Base-by-base conservation (phyloP, 192 early-diverging fungal genomes). In the Umbelopsis sp. region DNA sequence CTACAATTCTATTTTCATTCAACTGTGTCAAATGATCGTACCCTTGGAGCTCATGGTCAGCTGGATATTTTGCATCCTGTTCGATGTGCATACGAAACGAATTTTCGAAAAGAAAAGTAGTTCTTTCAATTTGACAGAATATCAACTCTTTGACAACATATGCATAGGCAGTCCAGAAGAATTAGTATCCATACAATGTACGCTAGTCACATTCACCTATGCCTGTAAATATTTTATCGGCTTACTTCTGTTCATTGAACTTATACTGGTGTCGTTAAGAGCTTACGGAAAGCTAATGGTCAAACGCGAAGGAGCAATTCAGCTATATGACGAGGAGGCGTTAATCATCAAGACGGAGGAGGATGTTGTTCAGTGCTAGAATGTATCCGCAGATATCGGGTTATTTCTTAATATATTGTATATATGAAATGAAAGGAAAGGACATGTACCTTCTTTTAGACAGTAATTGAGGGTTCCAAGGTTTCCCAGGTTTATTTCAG, bases 21-120 rank as follows among this genome's bases (percentile, higher is more conserved):
- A 56, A 11, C n/a, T 76, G 7, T 76, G 59, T 45, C 74, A 76
- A 45, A 66, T 52, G 16, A 22, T 76, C 20, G 34, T 76, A 65
- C 69, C 74, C 31, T 34, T 76, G 10, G 74, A 70, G 26, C 38
- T 76, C 21, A 62, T 70, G 56, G 49, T 76, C n/a, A 76, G 74
- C 45, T 76, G 74, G 74, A 53, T 71, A 50, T 76, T 76, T 26
- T 76, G 69, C 14, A 71, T 76, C 22, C 26, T 76, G 17, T 76
- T 76, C 29, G 74, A 76, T 71, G 31, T 62, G 2, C 56, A 62
- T n/a, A 62, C 56, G 29, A 62, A 62, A 31, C 26, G 26, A 20
- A 31, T 62, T 4, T 62, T 32, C 26, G 56, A 62, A 17, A 62
- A 62, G 29, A 29, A 26, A 4, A 62, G 4, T 14, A 14, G 12